Evolutionary conservation across 1,284 basidiomycete species (phyloP).

Genomic region (Fistulinella staudtii): DNA sequence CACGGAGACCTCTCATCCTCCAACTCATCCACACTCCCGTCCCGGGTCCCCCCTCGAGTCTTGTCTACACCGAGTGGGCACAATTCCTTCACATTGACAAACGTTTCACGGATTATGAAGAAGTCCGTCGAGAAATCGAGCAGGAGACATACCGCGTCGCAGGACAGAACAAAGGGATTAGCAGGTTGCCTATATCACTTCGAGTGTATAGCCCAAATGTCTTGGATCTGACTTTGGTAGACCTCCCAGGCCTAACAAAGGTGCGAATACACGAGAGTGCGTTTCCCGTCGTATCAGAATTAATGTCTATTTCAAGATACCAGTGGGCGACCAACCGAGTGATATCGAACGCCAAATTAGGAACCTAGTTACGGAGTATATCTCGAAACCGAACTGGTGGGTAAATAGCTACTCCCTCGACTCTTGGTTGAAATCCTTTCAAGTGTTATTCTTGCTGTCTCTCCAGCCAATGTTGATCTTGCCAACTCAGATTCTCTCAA

Average conservation of each 20-base stretch:
- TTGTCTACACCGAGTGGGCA: slow-evolving; percentile 78
- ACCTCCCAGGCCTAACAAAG: slow-evolving; percentile 95
- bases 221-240: slow-evolving; percentile 92
- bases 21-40: slow-evolving; percentile 90
- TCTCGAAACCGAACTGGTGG: slow-evolving; percentile 94
- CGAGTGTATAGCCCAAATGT: slow-evolving; percentile 96
- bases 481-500: slow-evolving; percentile 98
- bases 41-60: slow-evolving; percentile 42
- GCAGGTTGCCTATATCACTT: slow-evolving; percentile 91
- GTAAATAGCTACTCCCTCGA: slow-evolving; percentile 14
- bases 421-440: slow-evolving; percentile 6
- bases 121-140: slow-evolving; percentile 96
- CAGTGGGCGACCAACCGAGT: slow-evolving; percentile 86
- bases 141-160: slow-evolving; percentile 97
- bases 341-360: slow-evolving; percentile 98
- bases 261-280: slow-evolving; percentile 38
- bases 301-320: slow-evolving; percentile 55
- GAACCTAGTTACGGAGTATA: slow-evolving; percentile 90
- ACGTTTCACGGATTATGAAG: slow-evolving; percentile 91
- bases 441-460: slow-evolving; percentile 95
- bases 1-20: slow-evolving; percentile 89
- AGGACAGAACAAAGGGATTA: slow-evolving; percentile 98
- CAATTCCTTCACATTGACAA: slow-evolving; percentile 98
- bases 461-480: slow-evolving; percentile 95
- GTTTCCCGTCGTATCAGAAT: not conserved